phyloP scores from a whole-genome alignment of 495 filamentous ascomycete species.

The Cenococcum geophilum region DNA sequence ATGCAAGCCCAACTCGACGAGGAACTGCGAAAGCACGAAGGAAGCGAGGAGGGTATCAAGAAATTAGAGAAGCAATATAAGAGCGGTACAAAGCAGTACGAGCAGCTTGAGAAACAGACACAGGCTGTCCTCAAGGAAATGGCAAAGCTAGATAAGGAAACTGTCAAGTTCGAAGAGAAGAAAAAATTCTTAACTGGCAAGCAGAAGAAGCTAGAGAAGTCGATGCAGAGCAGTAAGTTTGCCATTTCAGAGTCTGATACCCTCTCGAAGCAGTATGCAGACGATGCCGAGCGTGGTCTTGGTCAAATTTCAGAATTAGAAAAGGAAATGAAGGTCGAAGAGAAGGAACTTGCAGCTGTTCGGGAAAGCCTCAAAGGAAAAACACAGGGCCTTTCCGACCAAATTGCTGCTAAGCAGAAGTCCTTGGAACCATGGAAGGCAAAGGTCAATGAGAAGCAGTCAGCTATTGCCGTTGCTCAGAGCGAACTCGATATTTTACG shows the following conservation, averaged over 20 bases:
- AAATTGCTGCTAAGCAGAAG: constrained; percentile 89
- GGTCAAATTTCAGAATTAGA: constrained; percentile 68
- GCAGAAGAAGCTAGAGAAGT: constrained; percentile 90
- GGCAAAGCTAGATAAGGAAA: constrained; percentile 88
- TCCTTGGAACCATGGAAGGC: constrained; percentile 93
- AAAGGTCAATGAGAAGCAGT: constrained; percentile 92
- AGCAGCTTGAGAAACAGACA: constrained; percentile 72
- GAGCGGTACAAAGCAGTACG: constrained; percentile 69
- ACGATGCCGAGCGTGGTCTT: constrained; percentile 70
- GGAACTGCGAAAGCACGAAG: constrained; percentile 86
- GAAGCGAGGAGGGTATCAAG: constrained; percentile 87
- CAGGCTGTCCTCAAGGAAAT: constrained; percentile 81
- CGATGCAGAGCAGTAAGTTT: constrained; percentile 62
- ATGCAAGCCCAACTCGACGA: constrained; percentile 82
- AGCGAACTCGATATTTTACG: constrained; percentile 87
- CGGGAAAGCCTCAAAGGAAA: constrained; percentile 86
- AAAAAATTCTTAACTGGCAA: constrained; percentile 85
- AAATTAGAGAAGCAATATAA: constrained; percentile 80
- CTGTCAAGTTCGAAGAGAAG: constrained; percentile 96
- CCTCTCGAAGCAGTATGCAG: constrained; percentile 65
- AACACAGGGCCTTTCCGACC: constrained; percentile 86
- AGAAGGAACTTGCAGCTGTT: constrained; percentile 71
- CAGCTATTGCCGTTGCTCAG: constrained; percentile 85
- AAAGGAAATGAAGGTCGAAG: constrained; percentile 65
- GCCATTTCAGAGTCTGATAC: constrained; percentile 68